Base-by-base conservation (phyloP, 768 basidiomycete genomes). In the Rhizopogon vinicolor region DNA sequence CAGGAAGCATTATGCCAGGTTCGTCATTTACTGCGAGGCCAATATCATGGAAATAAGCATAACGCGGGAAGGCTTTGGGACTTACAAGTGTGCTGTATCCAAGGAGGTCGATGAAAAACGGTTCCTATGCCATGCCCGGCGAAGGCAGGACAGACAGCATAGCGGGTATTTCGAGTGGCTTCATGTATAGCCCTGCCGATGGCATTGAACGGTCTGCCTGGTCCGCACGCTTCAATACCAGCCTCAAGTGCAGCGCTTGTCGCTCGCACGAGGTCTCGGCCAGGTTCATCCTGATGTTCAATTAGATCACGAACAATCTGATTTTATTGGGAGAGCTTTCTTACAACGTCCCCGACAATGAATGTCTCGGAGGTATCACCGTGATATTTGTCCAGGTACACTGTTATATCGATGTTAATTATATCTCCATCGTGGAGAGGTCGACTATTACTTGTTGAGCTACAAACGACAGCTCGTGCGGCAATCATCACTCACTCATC, bases 321-420 rank as follows among this genome's bases (percentile, higher is more conserved):
- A 42, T 8, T 18, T 28, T 41, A 55, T 12, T 5, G 22, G 12
- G 2, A 7, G 18, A 37, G 39, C 37, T 22, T 65, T 73, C 70
- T 68, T 60, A 92, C 90, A 14, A 91, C 91, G 35, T 84, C 67
- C 40, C 93, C 93, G 5, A 96, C 85, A 3, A 88, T 70, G 67
- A 93, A 94, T 0, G 89, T 96, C 50, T 79, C 72, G 0, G 92
- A 93, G 0, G 93, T 95, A 62, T 96, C 94, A 1, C 94, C 94
- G 61, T 96, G 93, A 68, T 83, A 93, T 1, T 89, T 88, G 54
- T 91, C 72, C n/a, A 87, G 72, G 67, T 81, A 95, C 7, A 95
- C 78, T 1, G 94, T 95, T 8, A 97, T 71, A 68, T 97, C 94
- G 43, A 96, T 77, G 67, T 94, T 94, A 62, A 97, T 75, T 44